A percentile compares a stretch with the other conserved stretches of the same genome.
phyloP scores from a whole-genome alignment of 2,329 filamentous ascomycete species.

The Penicillium sp. region DNA sequence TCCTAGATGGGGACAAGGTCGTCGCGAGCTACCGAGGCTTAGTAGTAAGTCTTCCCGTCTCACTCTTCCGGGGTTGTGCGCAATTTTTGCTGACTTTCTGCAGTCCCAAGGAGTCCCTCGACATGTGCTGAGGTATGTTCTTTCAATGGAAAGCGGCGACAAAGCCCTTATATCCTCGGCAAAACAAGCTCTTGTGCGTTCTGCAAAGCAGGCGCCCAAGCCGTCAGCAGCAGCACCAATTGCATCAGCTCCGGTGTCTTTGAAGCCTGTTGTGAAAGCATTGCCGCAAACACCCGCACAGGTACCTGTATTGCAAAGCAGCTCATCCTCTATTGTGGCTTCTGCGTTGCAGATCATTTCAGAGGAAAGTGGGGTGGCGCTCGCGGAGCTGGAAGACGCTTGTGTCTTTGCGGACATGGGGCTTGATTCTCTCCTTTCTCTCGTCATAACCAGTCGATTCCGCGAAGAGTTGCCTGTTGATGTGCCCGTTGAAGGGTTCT shows the following conservation, averaged over 20 bases:
- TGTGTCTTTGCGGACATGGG: slow-evolving; percentile 15
- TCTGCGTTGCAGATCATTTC: slow-evolving; percentile 13
- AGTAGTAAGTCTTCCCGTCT: slow-evolving; percentile 11
- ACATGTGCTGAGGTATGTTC: slow-evolving; percentile 17
- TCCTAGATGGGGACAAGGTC: slow-evolving; percentile 16
- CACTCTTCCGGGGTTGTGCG: not conserved
- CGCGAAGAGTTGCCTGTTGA: slow-evolving; percentile 13
- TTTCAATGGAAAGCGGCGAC: slow-evolving; percentile 11
- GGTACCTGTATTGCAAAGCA: not conserved
- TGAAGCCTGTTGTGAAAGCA: not conserved
- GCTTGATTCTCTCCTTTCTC: slow-evolving; percentile 15
- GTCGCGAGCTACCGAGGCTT: slow-evolving; percentile 21
- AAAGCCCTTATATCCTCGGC: not conserved
- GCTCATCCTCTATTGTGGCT: not conserved
- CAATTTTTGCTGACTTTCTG: not conserved
- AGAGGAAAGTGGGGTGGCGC: slow-evolving; percentile 15
- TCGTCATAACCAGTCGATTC: slow-evolving; percentile 12
- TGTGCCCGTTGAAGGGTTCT: not conserved
- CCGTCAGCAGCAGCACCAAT: slow-evolving; percentile 1
- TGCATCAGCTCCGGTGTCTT: not conserved
- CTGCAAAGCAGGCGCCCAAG: slow-evolving; percentile 2
- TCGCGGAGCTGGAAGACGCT: slow-evolving; percentile 9
- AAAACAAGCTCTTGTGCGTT: slow-evolving; percentile 1
- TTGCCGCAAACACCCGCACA: not conserved
- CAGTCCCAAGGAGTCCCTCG: slow-evolving; percentile 24